Evolutionary conservation across 805 yeast species (phyloP).

Genomic region (Kluyveromyces lactis): DNA sequence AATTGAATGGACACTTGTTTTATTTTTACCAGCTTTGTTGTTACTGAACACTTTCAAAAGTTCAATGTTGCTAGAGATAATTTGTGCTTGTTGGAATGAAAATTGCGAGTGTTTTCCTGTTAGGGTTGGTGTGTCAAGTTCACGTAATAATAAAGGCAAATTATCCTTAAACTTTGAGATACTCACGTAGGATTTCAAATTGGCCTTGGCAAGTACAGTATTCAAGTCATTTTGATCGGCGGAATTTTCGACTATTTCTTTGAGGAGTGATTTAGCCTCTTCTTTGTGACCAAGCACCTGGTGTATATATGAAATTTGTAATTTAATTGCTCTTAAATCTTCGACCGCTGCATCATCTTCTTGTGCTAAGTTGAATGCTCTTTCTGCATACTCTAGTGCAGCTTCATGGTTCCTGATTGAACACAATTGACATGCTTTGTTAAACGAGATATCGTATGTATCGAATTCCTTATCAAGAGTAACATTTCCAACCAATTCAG

Average conservation of each 20-base stretch:
- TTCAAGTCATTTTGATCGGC: slow-evolving; percentile 24
- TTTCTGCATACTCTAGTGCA: slow-evolving; percentile 37
- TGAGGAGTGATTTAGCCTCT: slow-evolving; percentile 32
- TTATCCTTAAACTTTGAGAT: slow-evolving; percentile 26
- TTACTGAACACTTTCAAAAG: slow-evolving; percentile 23
- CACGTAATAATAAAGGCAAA: slow-evolving; percentile 28
- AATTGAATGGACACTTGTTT: slow-evolving; percentile 15
- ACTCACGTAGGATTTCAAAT: slow-evolving; percentile 22
- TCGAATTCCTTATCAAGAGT: slow-evolving; percentile 8
- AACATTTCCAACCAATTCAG: slow-evolving; percentile 6
- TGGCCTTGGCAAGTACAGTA: slow-evolving; percentile 23
- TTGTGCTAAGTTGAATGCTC: slow-evolving; percentile 37
- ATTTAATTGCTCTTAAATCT: slow-evolving; percentile 52
- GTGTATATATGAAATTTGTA: slow-evolving; percentile 52
- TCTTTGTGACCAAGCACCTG: slow-evolving; percentile 33
- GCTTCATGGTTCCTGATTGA: slow-evolving; percentile 33
- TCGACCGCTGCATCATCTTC: slow-evolving; percentile 32
- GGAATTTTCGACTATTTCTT: slow-evolving; percentile 20
- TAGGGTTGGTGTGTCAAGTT: slow-evolving; percentile 21
- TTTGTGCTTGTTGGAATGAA: slow-evolving; percentile 5
- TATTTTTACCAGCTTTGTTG: slow-evolving; percentile 11
- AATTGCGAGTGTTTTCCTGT: slow-evolving; percentile 20
- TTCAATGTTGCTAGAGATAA: slow-evolving; percentile 14
- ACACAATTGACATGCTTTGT: slow-evolving; percentile 50
- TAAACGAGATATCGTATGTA: slow-evolving; percentile 57